Base-by-base conservation (phyloP, 768 basidiomycete genomes). In the Lentinula edodes region DNA sequence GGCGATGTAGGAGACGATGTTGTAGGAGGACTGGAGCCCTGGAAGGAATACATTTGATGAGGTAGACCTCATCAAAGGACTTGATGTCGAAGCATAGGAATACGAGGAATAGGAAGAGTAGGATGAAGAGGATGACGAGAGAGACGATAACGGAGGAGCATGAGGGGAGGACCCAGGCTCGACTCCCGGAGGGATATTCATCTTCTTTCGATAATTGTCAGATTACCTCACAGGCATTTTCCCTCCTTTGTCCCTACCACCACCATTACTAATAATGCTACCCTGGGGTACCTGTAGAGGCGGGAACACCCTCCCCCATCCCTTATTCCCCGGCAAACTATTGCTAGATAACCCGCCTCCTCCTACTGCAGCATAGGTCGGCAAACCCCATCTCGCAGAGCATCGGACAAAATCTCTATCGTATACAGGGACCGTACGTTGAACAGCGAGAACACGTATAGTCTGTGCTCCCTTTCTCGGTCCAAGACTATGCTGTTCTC, bases 351-450 rank as follows among this genome's bases (percentile, higher is more conserved):
- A 18, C 13, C 38, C 23, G 23, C 23, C 23, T 23, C 23, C 41
- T 6, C 38, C 39, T 13, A 36, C 15, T 12, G 52, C 32, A 9
- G 52, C 52, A 16, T 56, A 43, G 32, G 18, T 42, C 18, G 41
- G 20, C 23, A 32, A 34, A 5, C 34, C 81, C 83, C 83, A 84
- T 2, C 75, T 71, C 2, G 80, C 76, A 12, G 77, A 78, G 2
- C 79, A 85, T 68, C 84, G 85, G 58, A 98, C 87, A 18, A 98
- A 78, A 69, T 98, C 95, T 1, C 84, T 81, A 1, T 90, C 87
- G 73, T 98, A 97, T 76, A 93, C 89, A 32, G 95, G 76, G 1
- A 96, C 93, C 63, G 91, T 89, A 56, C 94, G 79, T 34, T 88
- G 80, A 1, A 94, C 88, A 65, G 84, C 83, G 62, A 91, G 81